Base-by-base conservation (phyloP, 78 protist species). In the Dictyostelium brefeldianum region DNA sequence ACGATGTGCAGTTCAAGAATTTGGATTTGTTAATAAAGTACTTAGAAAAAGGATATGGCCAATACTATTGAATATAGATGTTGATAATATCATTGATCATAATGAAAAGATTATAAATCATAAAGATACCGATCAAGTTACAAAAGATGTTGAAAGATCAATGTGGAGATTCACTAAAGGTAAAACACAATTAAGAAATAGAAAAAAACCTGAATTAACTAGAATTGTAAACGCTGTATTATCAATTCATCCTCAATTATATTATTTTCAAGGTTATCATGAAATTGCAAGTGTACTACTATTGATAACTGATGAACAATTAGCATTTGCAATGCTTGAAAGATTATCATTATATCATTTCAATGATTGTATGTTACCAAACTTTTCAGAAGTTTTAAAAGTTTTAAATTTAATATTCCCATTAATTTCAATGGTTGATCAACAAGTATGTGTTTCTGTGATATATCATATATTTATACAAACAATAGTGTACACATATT, bases 111-210 rank as follows among this genome's bases (percentile, higher is more conserved):
- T 62, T 65, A 77, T 77, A 47, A 82, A 91, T 18, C 95, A 81
- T 54, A 51, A 80, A 27, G 95, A 91, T 46, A 81, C 82, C 12
- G 95, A 91, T 81, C 95, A 91, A 59, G 95, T 91, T 25, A 15
- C 73, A 80, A 91, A 91, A 74, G 95, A 91, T 91, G 95, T 91
- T 43, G 95, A 91, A 36, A 25, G 95, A 43, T 91, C 95, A 41
- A 80, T 91, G 89, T 91, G 84, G 90, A 91, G 91, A 81, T 91
- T 91, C 57, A 80, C 95, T 64, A 83, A 51, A 29, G 95, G 95
- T n/a, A 81, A 70, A 41, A 51, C 84, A 53, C 82, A 91, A 78
- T 59, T 91, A 56, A 54, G 81, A 83, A 74, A 83, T 75, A 56
- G 27, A n/a, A 91, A 91, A 36, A 80, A 85, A 79, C 65, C 70